phyloP scores from a whole-genome alignment of 2,329 filamentous ascomycete species.

The Thielaviopsis euricoi region DNA sequence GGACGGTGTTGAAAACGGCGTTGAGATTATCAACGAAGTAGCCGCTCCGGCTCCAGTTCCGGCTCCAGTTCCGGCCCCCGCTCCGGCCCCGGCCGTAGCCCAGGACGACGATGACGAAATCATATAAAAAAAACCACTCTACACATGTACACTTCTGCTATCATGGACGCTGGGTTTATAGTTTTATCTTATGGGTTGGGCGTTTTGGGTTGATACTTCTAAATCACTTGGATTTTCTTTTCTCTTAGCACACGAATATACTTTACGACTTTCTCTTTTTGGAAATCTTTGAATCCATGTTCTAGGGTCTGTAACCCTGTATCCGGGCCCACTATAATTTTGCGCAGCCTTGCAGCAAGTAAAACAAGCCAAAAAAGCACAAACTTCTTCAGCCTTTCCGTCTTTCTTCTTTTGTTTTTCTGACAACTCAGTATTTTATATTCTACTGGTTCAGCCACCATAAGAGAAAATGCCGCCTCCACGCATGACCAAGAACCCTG shows the following conservation, averaged over 20 bases:
- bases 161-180: not conserved
- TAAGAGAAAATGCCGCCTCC: constrained; percentile 53
- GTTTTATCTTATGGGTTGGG: constrained; percentile 2
- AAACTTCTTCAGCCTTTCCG: not conserved
- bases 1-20: not conserved
- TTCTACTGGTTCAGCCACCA: not conserved
- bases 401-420: not conserved
- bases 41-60: not conserved
- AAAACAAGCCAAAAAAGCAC: too few relatives aligned
- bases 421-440: not conserved
- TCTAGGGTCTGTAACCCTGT: not conserved
- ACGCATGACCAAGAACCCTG: constrained; percentile 85
- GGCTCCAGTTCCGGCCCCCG: not conserved
- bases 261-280: not conserved
- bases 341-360: constrained; percentile 2
- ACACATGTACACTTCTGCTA: not conserved
- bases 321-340: constrained; percentile 3
- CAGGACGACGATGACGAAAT: constrained; percentile 4
- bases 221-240: not conserved
- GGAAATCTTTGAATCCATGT: not conserved
- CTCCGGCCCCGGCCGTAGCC: not conserved
- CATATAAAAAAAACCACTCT: constrained; percentile 3
- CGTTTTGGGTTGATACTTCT: constrained; percentile 2
- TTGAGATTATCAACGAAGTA: constrained; percentile 4
- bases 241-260: not conserved